These are phyloP conservation scores for Craspedostauros australis DNA, from an alignment of 108 stramenopile species.

Conservation along the genomic window DNA sequence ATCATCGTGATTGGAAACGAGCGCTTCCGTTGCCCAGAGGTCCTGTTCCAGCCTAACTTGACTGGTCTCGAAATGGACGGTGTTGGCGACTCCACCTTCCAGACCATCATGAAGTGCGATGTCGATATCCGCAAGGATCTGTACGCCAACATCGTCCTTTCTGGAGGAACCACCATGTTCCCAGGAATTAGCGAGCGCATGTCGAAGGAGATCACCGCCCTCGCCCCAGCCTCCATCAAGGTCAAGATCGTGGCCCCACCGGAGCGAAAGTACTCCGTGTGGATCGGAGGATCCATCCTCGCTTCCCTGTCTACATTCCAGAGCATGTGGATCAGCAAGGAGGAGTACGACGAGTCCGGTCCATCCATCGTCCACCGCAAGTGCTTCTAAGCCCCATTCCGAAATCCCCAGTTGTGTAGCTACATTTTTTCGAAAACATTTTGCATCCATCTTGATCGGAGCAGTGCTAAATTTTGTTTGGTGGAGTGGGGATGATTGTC, in stretches of 20 bases:
- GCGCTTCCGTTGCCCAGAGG: conserved; percentile 82
- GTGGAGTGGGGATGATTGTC: too few species aligned
- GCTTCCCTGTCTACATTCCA: conserved; percentile 95
- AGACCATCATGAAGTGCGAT: conserved; percentile 99
- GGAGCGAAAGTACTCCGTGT: conserved; percentile 92
- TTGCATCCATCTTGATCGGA: too few species aligned
- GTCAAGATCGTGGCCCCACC: conserved; percentile 97
- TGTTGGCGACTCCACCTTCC: conserved; percentile 94
- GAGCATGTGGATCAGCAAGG: conserved; percentile 97
- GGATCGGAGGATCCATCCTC: conserved; percentile 95
- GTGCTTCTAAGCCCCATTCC: conserved; percentile 70
- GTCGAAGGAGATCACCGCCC: conserved; percentile 93
- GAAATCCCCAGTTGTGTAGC: too few species aligned
- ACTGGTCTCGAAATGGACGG: conserved; percentile 94
- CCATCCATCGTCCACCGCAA: conserved; percentile 95
- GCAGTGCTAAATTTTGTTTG: too few species aligned
- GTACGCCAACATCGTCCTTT: conserved; percentile 86
- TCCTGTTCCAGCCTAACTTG: conserved; percentile 83
- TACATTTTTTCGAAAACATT: too few species aligned
- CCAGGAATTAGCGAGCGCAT: conserved; percentile 97
- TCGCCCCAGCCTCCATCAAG: conserved; percentile 86
- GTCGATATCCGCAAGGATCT: conserved; percentile 96
- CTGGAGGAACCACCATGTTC: conserved; percentile 94
- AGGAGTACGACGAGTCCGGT: conserved; percentile 95
- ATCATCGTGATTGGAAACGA: conserved; percentile 80